These are phyloP conservation scores for Scutellaria galericulata DNA, from an alignment of 257 asterid genomes.

Conservation along the genomic window DNA sequence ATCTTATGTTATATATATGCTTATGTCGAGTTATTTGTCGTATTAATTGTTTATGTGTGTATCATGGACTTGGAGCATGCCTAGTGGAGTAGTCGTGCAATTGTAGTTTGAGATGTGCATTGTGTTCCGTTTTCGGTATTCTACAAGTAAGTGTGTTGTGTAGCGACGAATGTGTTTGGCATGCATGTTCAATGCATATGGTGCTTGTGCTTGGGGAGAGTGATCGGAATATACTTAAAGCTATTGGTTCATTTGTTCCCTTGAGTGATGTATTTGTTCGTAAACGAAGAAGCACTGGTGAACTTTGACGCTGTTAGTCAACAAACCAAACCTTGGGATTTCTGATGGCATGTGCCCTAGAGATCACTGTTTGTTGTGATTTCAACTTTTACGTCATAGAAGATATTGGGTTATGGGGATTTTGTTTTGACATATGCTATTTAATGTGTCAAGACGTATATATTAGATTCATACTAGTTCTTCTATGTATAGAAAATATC, in stretches of 20 bases:
- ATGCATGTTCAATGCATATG: not conserved
- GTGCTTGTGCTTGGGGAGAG: not conserved
- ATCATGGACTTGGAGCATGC: too few species aligned
- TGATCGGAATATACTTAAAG: constrained; percentile 16
- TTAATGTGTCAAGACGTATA: not conserved
- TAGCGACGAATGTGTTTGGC: not conserved
- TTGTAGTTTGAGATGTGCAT: not conserved
- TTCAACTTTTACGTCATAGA: not conserved
- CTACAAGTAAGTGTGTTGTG: not conserved
- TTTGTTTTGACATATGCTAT: not conserved
- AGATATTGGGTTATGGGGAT: not conserved
- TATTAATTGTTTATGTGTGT: not conserved
- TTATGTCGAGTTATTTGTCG: not conserved
- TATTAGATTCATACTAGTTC: not conserved
- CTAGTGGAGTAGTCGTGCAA: not conserved
- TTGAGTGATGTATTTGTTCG: not conserved
- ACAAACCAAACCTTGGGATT: not conserved
- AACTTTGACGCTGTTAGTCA: not conserved
- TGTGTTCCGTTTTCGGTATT: not conserved
- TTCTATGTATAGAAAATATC: not conserved
- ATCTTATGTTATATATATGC: not conserved
- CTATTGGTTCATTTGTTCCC: not conserved
- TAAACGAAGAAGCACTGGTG: not conserved
- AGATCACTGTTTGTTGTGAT: not conserved
- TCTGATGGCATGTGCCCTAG: not conserved